These are phyloP conservation scores for Gonium pectorale DNA, from an alignment of 139 green algal genomes.

Conservation along the genomic window DNA sequence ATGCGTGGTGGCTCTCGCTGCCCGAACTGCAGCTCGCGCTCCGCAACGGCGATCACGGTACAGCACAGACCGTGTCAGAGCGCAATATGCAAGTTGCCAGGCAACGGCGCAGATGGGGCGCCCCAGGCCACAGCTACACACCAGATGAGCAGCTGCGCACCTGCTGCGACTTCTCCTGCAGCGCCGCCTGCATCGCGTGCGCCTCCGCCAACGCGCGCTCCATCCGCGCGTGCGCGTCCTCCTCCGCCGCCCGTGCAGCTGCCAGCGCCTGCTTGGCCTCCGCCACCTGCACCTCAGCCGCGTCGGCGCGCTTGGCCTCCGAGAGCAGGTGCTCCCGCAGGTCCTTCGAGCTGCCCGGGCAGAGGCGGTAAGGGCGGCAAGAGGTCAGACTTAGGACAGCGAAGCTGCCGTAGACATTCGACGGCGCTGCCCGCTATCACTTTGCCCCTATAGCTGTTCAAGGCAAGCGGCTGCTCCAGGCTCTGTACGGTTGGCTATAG, in stretches of 20 bases:
- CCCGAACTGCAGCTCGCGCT: too few relatives aligned
- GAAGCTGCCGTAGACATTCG: too few relatives aligned
- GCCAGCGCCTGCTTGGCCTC: neutral
- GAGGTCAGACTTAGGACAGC: neutral
- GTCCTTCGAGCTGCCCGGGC: constrained; percentile 31
- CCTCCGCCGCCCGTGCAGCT: constrained; percentile 6
- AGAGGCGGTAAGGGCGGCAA: neutral
- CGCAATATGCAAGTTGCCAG: too few relatives aligned
- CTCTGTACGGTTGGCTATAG: too few relatives aligned
- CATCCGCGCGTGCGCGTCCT: neutral
- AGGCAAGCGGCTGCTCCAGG: too few relatives aligned
- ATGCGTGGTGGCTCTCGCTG: too few relatives aligned
- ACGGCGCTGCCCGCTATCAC: too few relatives aligned
- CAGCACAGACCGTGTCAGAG: too few relatives aligned
- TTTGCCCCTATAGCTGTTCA: neutral
- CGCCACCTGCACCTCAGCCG: constrained; percentile 19
- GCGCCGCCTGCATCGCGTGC: constrained; percentile 37
- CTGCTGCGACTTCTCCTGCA: constrained; percentile 53
- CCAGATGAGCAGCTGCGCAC: neutral
- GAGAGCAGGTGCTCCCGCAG: constrained; percentile 43
- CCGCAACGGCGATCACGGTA: too few relatives aligned
- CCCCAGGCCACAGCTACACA: neutral
- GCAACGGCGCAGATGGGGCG: neutral
- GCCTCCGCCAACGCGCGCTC: constrained; percentile 36
- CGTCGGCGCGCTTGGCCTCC: constrained; percentile 45